Base-by-base conservation (phyloP, 2,329 filamentous ascomycete genomes). In the Elsinoe australis region DNA sequence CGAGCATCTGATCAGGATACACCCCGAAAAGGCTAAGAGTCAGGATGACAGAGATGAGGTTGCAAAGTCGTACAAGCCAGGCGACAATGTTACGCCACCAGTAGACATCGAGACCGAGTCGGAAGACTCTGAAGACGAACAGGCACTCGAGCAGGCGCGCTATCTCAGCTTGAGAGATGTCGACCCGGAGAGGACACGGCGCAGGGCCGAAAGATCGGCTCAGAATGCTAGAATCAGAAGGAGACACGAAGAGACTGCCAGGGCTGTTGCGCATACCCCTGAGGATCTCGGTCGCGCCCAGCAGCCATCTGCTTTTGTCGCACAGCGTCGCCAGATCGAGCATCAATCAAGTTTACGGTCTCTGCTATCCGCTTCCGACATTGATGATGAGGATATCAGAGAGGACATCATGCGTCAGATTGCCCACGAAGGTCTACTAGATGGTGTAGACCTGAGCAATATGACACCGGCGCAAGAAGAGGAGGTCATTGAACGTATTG, bases 331-430 rank as follows among this genome's bases (percentile, higher is more conserved):
- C 42, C 82, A 81, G 46, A 74, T 95, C 39, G 87, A 92, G 60
- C 90, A 95, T 60, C 90, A 96, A 68, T 83, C 87, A 0, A 95
- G 88, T 51, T 70, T 96, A 54, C 74, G 89, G 47, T 94, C 86
- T 7, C 68, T 96, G 51, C 80, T 96, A 51, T 89, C 86, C 59
- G 78, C 82, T 3, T 85, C 84, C 0, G 84, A 89, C 53, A 74
- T 86, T 50, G 85, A 85, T 55, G 85, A 85, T 56, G 76, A 80
- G 15, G 84, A 90, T 55, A 82, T 94, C 57, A 85, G 95, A 61
- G 80, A 85, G 52, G 88, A 95, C 61, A 94, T 95, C 51, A 78
- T 94, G 55, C 79, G 87, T 34, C 87, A 94, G 61, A 95, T 94
- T 51, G 76, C 89, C 56, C 83, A 90, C 54, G 87, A 95, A 60